Percentiles rank a stretch among this genome's conserved stretches.
These are phyloP conservation scores for Lactarius psammicola DNA, from an alignment of 768 basidiomycete species.

Conservation along the genomic window DNA sequence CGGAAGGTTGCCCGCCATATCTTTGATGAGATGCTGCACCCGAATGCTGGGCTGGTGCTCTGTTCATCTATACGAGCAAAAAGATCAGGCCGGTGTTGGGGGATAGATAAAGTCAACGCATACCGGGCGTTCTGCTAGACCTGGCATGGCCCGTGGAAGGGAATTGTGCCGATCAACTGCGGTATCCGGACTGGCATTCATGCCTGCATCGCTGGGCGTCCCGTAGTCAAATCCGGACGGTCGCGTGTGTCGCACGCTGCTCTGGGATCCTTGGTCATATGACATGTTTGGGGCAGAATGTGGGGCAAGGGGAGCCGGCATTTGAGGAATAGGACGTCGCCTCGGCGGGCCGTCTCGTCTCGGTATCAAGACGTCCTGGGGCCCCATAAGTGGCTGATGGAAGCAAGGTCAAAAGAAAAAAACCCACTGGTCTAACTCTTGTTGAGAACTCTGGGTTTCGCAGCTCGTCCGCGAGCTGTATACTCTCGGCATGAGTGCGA, in stretches of 20 bases:
- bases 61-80: neutral
- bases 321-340: conserved; percentile 15
- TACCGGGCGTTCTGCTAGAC: conserved; percentile 8
- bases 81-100: neutral
- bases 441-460: conserved; percentile 1
- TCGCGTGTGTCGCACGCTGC: neutral
- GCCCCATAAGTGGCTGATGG: neutral
- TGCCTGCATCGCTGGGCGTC: neutral
- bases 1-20: neutral
- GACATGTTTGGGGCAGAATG: neutral
- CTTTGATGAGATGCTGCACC: neutral
- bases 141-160: conserved; percentile 1
- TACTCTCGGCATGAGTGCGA: conserved; percentile 1
- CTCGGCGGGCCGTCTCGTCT: conserved; percentile 16
- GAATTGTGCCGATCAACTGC: neutral
- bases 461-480: neutral
- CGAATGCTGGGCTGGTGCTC: neutral
- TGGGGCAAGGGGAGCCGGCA: conserved; percentile 24
- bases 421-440: conserved; percentile 11
- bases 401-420: neutral
- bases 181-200: neutral
- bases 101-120: neutral
- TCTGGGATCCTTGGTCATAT: neutral
- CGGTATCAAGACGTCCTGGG: neutral
- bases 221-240: conserved; percentile 6